Conservation (phyloP, 495 filamentous ascomycete species). For the Neurospora sp. region DNA sequence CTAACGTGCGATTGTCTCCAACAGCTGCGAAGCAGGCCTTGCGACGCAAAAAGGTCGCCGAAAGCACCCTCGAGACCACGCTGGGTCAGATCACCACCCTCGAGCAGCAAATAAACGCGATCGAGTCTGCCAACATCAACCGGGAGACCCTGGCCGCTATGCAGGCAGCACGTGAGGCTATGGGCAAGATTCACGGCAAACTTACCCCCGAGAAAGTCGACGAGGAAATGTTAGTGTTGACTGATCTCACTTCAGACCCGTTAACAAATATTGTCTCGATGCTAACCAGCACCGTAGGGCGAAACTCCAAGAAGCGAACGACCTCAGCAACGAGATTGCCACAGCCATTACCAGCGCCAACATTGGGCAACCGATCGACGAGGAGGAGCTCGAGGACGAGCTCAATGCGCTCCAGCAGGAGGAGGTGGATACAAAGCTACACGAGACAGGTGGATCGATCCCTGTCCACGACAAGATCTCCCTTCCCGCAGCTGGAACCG, state of each 20-base stretch:
- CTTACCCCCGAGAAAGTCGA: slow-evolving; percentile 91
- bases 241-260: neutral
- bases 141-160: slow-evolving; percentile 90
- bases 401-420: slow-evolving; percentile 73
- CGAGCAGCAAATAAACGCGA: slow-evolving; percentile 91
- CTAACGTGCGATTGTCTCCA: slow-evolving; percentile 8
- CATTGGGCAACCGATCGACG: slow-evolving; percentile 67
- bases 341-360: slow-evolving; percentile 65
- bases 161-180: slow-evolving; percentile 78
- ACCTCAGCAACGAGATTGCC: slow-evolving; percentile 84
- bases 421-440: slow-evolving; percentile 86
- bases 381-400: slow-evolving; percentile 73
- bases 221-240: slow-evolving; percentile 71
- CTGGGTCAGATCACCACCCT: slow-evolving; percentile 79
- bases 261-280: neutral
- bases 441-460: slow-evolving; percentile 63
- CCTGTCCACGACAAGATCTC: slow-evolving; percentile 59
- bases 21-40: slow-evolving; percentile 86
- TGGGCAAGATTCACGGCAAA: slow-evolving; percentile 84
- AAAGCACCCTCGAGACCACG: slow-evolving; percentile 85
- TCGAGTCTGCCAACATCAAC: slow-evolving; percentile 98
- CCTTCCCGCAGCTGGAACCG: slow-evolving; percentile 61
- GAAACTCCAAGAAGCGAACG: slow-evolving; percentile 83
- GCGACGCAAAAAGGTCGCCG: slow-evolving; percentile 86
- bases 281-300: slow-evolving; percentile 52